A percentile compares a stretch with the other conserved stretches of the same genome.
phyloP scores from a whole-genome alignment of 352 stramenopile genomes.

The Albugo candida region DNA sequence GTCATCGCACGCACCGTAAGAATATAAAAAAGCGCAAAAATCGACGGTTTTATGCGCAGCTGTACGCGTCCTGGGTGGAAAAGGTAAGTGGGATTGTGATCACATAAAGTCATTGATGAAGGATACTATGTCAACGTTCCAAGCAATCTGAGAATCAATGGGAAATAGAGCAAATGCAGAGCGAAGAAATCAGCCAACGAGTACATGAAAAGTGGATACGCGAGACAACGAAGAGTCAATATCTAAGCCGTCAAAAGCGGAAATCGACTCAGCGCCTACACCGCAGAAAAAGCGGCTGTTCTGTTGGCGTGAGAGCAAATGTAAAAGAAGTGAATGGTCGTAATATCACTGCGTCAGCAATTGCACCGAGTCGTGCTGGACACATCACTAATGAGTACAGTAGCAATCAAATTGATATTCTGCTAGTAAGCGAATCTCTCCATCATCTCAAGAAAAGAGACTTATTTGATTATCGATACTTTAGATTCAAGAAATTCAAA shows the following conservation, averaged over 20 bases:
- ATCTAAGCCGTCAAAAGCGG: slow-evolving; percentile 14
- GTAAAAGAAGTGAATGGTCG: too few species aligned
- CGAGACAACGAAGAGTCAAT: slow-evolving; percentile 25
- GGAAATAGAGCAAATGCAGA: slow-evolving; percentile 28
- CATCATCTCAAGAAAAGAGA: background rate
- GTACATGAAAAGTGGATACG: slow-evolving; percentile 30
- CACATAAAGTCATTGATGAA: background rate
- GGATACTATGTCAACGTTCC: background rate
- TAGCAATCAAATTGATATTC: background rate
- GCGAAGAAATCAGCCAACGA: slow-evolving; percentile 35
- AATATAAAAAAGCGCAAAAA: slow-evolving; percentile 60
- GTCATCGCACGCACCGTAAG: slow-evolving; percentile 37
- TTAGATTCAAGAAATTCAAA: slow-evolving; percentile 13
- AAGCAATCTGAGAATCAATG: slow-evolving; percentile 17
- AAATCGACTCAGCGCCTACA: background rate
- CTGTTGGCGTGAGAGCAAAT: slow-evolving; percentile 8
- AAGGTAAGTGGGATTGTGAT: background rate
- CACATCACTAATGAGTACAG: background rate
- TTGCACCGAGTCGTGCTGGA: slow-evolving; percentile 1
- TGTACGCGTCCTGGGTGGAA: slow-evolving; percentile 12
- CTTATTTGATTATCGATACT: background rate
- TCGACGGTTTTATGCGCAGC: slow-evolving; percentile 33
- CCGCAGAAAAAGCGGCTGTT: background rate
- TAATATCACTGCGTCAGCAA: too few species aligned
- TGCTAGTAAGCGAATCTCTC: background rate